These are phyloP conservation scores for Fraxinus nigra DNA, from an alignment of 305 asterid genomes.

Conservation along the genomic window DNA sequence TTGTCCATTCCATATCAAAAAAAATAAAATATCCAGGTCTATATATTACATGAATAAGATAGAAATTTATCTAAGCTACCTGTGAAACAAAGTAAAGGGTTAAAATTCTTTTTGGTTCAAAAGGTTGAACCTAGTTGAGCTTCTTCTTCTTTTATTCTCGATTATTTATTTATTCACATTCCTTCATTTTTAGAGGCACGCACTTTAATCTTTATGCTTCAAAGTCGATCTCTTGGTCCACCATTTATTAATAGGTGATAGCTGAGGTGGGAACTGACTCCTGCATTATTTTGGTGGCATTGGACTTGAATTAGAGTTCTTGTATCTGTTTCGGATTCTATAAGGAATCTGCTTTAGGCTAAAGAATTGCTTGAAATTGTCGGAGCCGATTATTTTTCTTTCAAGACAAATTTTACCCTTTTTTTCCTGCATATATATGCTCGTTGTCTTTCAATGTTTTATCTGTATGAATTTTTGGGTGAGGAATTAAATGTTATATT, in stretches of 20 bases:
- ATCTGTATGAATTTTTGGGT: neutral
- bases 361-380: constrained; percentile 11
- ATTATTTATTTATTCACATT: neutral
- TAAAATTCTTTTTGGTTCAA: neutral
- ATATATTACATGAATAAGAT: neutral
- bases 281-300: neutral
- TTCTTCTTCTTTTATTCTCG: neutral
- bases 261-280: neutral
- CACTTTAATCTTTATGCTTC: neutral
- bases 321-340: constrained; percentile 3
- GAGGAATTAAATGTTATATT: neutral
- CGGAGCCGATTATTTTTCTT: neutral
- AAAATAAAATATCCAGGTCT: neutral
- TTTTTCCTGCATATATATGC: neutral
- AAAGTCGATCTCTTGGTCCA: constrained; percentile 9
- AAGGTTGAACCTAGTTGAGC: neutral
- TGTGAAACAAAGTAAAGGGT: neutral
- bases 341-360: neutral
- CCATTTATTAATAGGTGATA: neutral
- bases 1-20: too few species aligned
- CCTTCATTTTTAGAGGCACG: neutral
- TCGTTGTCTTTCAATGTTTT: constrained; percentile 3
- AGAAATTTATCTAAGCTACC: neutral
- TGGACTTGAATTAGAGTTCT: constrained; percentile 12
- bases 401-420: neutral